phyloP scores from a whole-genome alignment of 441 rosid species.

The Erodium moschatum region DNA sequence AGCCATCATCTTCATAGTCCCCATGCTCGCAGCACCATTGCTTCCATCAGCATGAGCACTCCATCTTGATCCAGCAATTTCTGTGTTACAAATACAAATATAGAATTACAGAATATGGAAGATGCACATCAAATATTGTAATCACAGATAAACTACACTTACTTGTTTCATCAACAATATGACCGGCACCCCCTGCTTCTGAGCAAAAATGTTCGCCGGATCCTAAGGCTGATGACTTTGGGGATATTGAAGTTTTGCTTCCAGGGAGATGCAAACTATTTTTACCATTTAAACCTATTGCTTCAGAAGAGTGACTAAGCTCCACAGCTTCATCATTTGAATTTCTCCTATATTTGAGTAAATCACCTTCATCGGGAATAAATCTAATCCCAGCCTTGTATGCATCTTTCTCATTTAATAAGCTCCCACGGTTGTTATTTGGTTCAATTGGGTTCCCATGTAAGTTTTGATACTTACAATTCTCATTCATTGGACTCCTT shows the following conservation, averaged over 20 bases:
- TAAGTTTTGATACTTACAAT: constrained; percentile 23
- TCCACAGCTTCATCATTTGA: constrained; percentile 19
- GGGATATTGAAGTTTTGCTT: constrained; percentile 16
- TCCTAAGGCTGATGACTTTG: constrained; percentile 25
- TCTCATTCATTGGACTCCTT: constrained; percentile 27
- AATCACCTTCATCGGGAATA: background rate
- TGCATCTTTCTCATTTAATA: constrained; percentile 22
- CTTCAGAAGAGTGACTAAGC: constrained; percentile 19
- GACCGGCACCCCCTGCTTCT: constrained; percentile 37
- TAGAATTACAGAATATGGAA: constrained; percentile 18
- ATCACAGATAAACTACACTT: constrained; percentile 20
- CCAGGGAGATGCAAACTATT: constrained; percentile 24
- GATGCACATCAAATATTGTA: constrained; percentile 10
- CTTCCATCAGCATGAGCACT: background rate
- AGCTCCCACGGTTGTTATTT: constrained; percentile 30
- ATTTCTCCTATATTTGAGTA: too few species aligned
- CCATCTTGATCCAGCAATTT: constrained; percentile 29
- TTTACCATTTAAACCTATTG: constrained; percentile 19
- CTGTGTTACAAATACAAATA: constrained; percentile 26
- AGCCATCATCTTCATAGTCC: constrained; percentile 52
- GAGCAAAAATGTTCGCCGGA: constrained; percentile 30
- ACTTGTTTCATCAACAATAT: constrained; percentile 34
- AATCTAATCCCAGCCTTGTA: constrained; percentile 19
- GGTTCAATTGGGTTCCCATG: constrained; percentile 25
- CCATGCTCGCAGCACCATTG: constrained; percentile 20